A percentile compares a stretch with the other conserved stretches of the same genome.
Conservation (phyloP, 2,329 filamentous ascomycete genomes). For the Dothistroma septosporum region DNA sequence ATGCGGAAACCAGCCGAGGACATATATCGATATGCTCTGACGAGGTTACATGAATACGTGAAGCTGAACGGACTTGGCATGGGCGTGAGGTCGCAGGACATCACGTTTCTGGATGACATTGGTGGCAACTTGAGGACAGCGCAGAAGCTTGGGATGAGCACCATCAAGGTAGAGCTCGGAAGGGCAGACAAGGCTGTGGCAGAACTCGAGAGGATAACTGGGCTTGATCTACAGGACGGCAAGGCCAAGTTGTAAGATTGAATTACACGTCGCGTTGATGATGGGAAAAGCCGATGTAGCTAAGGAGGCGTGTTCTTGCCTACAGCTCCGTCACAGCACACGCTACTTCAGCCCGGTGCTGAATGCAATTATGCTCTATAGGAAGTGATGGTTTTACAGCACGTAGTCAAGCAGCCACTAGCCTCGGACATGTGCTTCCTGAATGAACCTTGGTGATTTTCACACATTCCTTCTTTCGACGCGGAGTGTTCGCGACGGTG, state of each 20-base stretch:
- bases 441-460: too few relatives aligned
- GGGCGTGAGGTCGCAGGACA: slow-evolving; percentile 58
- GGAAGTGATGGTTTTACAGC: too few relatives aligned
- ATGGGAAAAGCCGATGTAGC: background rate
- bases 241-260: slow-evolving; percentile 14
- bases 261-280: background rate
- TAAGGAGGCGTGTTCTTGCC: too few relatives aligned
- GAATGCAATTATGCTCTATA: too few relatives aligned
- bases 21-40: slow-evolving; percentile 73
- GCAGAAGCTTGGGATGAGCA: slow-evolving; percentile 68
- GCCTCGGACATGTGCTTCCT: too few relatives aligned
- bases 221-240: slow-evolving; percentile 43
- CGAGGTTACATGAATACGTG: slow-evolving; percentile 61
- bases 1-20: slow-evolving; percentile 79
- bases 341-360: too few relatives aligned
- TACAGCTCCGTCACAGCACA: too few relatives aligned
- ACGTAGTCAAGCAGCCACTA: too few relatives aligned
- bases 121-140: slow-evolving; percentile 86
- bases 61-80: slow-evolving; percentile 51
- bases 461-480: too few relatives aligned
- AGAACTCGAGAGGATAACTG: slow-evolving; percentile 71
- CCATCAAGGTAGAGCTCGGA: slow-evolving; percentile 79
- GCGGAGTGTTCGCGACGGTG: too few relatives aligned
- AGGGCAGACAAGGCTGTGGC: slow-evolving; percentile 75
- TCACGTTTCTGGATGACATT: slow-evolving; percentile 91